Base-by-base conservation (phyloP, 805 yeast genomes). In the Sugiyamaella smithiae region DNA sequence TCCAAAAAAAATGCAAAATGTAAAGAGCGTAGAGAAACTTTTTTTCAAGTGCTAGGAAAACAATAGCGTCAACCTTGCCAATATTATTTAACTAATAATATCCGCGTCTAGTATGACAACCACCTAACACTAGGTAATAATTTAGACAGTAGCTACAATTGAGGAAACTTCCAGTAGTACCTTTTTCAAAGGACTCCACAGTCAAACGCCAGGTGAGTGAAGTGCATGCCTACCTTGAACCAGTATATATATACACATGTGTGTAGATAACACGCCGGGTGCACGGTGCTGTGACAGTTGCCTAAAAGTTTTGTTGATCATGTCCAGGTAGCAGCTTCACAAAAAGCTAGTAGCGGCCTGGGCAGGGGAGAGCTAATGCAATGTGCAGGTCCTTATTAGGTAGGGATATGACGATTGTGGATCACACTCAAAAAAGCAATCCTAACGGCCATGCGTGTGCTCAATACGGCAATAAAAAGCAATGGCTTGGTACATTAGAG, bases 391-490 rank as follows among this genome's bases (percentile, higher is more conserved):
- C 20, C 20, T 14, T 20, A 19, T 35, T 16, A 12, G 22, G 38
- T 19, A 35, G 22, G 16, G 38, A 35, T 35, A 20, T 14, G 38
- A 14, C 38, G 38, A 19, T 12, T 5, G 22, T 3, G 7, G 38
- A 35, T 35, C 38, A 5, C 38, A 20, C 22, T 16, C 19, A 12
- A 35, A 26, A 35, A 35, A 35, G 38, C 22, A 35, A 35, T 12
- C 11, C 38, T 20, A 35, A 35, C 38, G 38, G 38, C 38, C 22
- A 35, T 35, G 38, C 38, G 38, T 12, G 22, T 14, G 9, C 22
- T 35, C 38, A 14, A 35, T 35, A 35, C 38, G 38, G 38, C 38
- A 35, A n/a, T 12, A 14, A 35, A 35, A 35, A 35, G 38, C 38
- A 35, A 35, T 19, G 38, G 29, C 29, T 11, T 8, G 9, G 29